Percentiles rank a stretch among this genome's conserved stretches.
Conservation (phyloP, 2,329 filamentous ascomycete species). For the Juglanconis sp. region DNA sequence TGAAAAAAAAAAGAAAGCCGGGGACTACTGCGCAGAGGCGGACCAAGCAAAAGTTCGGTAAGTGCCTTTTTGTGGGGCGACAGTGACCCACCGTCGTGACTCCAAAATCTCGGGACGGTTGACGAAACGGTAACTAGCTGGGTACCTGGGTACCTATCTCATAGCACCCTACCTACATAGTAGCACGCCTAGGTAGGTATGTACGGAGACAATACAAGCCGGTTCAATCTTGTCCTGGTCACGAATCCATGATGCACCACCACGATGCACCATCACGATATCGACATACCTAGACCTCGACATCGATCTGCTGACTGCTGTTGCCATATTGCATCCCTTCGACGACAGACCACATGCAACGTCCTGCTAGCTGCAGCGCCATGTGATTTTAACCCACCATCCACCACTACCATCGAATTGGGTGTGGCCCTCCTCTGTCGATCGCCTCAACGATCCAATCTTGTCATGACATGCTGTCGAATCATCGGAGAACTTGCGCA, state of each 20-base stretch:
- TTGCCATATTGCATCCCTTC: background rate
- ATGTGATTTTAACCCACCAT: slow-evolving; percentile 3
- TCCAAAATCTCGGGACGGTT: background rate
- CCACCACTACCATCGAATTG: slow-evolving; percentile 7
- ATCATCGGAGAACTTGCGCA: slow-evolving; percentile 7
- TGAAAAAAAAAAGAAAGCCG: no score
- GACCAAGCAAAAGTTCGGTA: background rate
- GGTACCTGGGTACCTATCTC: background rate
- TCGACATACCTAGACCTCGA: background rate
- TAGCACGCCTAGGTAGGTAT: background rate
- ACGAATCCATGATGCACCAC: background rate
- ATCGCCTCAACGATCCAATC: slow-evolving; percentile 14
- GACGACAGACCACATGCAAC: background rate
- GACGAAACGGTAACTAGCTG: background rate
- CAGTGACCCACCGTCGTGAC: background rate
- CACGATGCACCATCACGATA: background rate
- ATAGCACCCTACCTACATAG: background rate
- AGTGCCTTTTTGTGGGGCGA: background rate
- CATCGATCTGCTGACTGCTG: background rate
- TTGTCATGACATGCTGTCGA: slow-evolving; percentile 9
- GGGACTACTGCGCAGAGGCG: background rate
- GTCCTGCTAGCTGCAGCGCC: slow-evolving; percentile 8
- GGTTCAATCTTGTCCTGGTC: no score
- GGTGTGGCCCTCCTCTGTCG: slow-evolving; percentile 10
- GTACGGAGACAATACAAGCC: no score